These are phyloP conservation scores for Epithemia pelagica DNA, from an alignment of 108 stramenopile species.

Conservation along the genomic window DNA sequence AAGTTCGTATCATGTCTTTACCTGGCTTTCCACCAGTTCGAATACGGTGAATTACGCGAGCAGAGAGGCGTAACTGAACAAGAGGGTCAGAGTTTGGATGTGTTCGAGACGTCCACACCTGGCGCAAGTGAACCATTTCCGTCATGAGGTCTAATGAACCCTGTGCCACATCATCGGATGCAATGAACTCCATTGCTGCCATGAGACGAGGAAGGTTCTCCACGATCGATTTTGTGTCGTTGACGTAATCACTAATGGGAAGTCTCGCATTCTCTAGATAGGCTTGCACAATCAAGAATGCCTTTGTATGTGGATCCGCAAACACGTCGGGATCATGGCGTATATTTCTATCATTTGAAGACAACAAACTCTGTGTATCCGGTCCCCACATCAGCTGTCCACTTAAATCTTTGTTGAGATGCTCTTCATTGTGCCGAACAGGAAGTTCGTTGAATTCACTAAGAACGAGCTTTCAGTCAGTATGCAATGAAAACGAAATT, in stretches of 20 bases:
- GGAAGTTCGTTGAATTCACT: slow-evolving; percentile 94
- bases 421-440: slow-evolving; percentile 98
- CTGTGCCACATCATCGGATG: slow-evolving; percentile 29
- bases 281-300: slow-evolving; percentile 92
- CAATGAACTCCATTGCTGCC: slow-evolving; percentile 93
- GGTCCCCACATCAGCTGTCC: slow-evolving; percentile 75
- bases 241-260: slow-evolving; percentile 96
- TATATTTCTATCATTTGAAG: slow-evolving; percentile 20
- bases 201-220: slow-evolving; percentile 94
- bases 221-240: slow-evolving; percentile 91
- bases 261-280: slow-evolving; percentile 70
- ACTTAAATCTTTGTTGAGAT: slow-evolving; percentile 88
- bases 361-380: slow-evolving; percentile 27
- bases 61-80: not conserved
- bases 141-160: slow-evolving; percentile 58
- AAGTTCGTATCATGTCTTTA: not conserved
- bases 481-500: no score
- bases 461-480: no score
- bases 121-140: slow-evolving; percentile 32
- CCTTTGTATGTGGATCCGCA: slow-evolving; percentile 88
- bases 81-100: slow-evolving; percentile 15
- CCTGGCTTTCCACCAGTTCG: not conserved
- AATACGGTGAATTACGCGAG: not conserved
- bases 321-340: slow-evolving; percentile 52
- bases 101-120: slow-evolving; percentile 24